Base-by-base conservation (phyloP, 768 basidiomycete species). In the Saitozyma podzolica region DNA sequence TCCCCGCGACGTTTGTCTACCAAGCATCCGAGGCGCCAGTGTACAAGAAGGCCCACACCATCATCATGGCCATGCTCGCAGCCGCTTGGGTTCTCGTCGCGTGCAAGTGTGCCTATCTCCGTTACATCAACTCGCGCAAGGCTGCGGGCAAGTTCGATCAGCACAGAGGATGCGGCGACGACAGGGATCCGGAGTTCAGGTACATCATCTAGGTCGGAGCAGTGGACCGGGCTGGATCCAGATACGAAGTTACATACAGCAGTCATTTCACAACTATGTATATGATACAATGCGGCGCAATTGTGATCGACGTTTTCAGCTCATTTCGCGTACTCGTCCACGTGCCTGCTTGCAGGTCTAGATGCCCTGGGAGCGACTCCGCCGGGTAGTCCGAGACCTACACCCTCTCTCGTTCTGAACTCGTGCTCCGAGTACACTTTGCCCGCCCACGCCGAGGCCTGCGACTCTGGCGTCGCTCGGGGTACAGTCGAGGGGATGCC, bases 361-460 rank as follows among this genome's bases (percentile, higher is more conserved):
- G 66, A 61, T 17, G 61, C n/a, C 17, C 62, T 56, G 59, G 48
- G 40, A 14, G 58, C 58, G n/a, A 50, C 17, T 11, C 9, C 52
- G 17, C 50, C 63, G 3, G 50, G 37, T 19, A 62, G 54, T 2
- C 66, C 64, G 43, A 63, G 41, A 8, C 66, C 65, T 1, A 61
- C 64, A 50, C 53, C 52, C n/a, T 63, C 62, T 53, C 66, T 60
- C 7, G 55, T 55, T 29, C 73, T 50, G 47, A 75, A 75, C 58
- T 72, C 62, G 53, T 75, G 68, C 8, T 56, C 59, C 5, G 62
- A 60, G 49, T 75, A 75, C 10, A 75, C 70, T 43, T 75, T 75
- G 16, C 73, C 73, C n/a, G 73, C 70, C 60, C 63, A 75, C 14
- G 66, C 62, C 17, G 61, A 65, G 4, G 73, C 65, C 42, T 62